Evolutionary conservation across 495 filamentous ascomycete species (phyloP), one percentile per base, ranked within the genome.

Genomic region (Mycothermus thermophilus): DNA sequence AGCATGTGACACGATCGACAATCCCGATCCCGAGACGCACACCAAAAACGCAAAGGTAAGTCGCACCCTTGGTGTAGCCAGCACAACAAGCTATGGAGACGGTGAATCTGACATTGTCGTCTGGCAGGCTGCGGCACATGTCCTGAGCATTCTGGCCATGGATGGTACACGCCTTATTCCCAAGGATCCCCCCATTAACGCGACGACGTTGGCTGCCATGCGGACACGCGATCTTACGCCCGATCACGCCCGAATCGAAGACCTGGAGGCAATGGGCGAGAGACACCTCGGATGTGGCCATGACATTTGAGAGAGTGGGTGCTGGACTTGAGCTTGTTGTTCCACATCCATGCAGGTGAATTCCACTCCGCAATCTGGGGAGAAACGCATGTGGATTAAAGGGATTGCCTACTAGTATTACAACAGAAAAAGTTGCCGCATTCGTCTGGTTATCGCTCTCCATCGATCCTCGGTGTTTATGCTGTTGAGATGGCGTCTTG

Each of bases 41-140:
- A 60, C 60, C 2, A 40, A 47, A 26, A 63, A 63, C 24, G 49
- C 61, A 17, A 36, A 54, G 54, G 58, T 43, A 32, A 37, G 37
- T 18, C 24, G 0, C 25, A 14, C 1, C 17, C 22, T 16, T 12
- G 23, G 22, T 24, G 22, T 24, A 6, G n/a, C n/a, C n/a, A n/a
- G n/a, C n/a, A n/a, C n/a, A n/a, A n/a, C 22, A 11, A 24, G 22
- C 5, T 24, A 11, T 24, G 6, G 6, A 24, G 5, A 11, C 5
- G n/a, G n/a, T 13, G 3, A 13, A 7, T 2, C 13, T 27, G 12
- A 25, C 16, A 10, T 15, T 6, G 11, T 14, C 4, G 26, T 10
- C 6, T 26, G n/a, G n/a, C n/a, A 46, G 43, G 43, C 58, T 26
- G 62, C 62, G 9, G 62, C 61, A 1, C 53, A 64, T 42, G 56